Conservation (phyloP, 768 basidiomycete genomes). For the Hirschioporus abietinus region DNA sequence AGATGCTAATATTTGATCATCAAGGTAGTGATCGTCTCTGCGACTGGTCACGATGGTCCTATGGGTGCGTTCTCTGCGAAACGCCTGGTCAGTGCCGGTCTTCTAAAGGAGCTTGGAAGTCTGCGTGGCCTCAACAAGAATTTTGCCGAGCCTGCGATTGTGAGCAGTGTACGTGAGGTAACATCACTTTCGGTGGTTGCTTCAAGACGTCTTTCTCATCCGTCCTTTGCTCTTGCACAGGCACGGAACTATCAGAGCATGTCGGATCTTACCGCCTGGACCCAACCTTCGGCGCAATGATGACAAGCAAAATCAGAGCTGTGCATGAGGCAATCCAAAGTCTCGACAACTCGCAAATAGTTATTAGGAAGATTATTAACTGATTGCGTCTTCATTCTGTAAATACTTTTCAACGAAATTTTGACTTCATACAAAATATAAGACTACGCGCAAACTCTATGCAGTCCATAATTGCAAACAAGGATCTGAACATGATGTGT, state of each 20-base stretch:
- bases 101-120: slow-evolving; percentile 69
- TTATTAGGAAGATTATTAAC: slow-evolving; percentile 51
- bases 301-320: slow-evolving; percentile 69
- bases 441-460: too few relatives aligned
- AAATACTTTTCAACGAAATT: too few relatives aligned
- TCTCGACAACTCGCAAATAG: slow-evolving; percentile 42
- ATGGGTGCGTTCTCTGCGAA: slow-evolving; percentile 84
- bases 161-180: slow-evolving; percentile 72
- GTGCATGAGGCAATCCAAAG: slow-evolving; percentile 58
- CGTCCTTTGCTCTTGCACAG: too few relatives aligned
- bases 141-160: slow-evolving; percentile 76
- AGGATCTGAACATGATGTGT: too few relatives aligned
- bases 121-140: slow-evolving; percentile 81
- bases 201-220: slow-evolving; percentile 5
- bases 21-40: slow-evolving; percentile 81
- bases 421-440: too few relatives aligned
- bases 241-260: slow-evolving; percentile 81
- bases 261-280: slow-evolving; percentile 67
- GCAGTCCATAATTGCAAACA: too few relatives aligned
- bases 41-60: slow-evolving; percentile 72
- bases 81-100: slow-evolving; percentile 68
- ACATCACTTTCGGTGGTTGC: slow-evolving; percentile 19
- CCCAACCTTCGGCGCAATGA: slow-evolving; percentile 79
- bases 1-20: not conserved
- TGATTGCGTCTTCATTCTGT: slow-evolving; percentile 7